Conservation (phyloP, 2,329 filamentous ascomycete genomes). For the Rutstroemia sp. region DNA sequence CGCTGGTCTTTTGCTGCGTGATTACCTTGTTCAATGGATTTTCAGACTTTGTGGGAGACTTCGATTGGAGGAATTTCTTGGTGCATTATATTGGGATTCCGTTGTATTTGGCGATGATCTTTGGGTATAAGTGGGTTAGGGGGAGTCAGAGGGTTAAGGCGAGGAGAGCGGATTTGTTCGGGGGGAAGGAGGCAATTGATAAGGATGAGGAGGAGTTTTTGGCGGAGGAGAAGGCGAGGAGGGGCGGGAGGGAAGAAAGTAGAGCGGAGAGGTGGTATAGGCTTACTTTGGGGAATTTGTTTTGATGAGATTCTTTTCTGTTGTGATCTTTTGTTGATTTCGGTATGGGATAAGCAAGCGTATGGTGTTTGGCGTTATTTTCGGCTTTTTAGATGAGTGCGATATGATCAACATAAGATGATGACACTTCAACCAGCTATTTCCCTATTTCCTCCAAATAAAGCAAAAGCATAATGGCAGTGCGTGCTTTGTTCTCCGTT, state of each 20-base stretch:
- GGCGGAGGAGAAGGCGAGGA: slow-evolving; percentile 14
- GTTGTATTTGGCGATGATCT: slow-evolving; percentile 51
- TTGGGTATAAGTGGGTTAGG: slow-evolving; percentile 44
- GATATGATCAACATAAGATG: too few relatives aligned
- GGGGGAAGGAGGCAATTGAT: slow-evolving; percentile 52
- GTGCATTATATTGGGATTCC: slow-evolving; percentile 58
- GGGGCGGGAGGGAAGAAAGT: neutral
- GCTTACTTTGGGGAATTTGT: neutral
- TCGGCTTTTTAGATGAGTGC: neutral
- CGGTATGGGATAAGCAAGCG: neutral
- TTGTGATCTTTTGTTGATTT: neutral
- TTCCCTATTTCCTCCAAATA: too few relatives aligned
- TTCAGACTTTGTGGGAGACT: slow-evolving; percentile 33
- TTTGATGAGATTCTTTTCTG: neutral
- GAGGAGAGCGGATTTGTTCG: slow-evolving; percentile 45
- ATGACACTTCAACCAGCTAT: too few relatives aligned
- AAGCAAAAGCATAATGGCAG: too few relatives aligned
- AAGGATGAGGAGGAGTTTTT: slow-evolving; percentile 44
- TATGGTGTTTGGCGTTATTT: neutral
- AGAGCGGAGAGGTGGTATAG: neutral
- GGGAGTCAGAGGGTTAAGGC: slow-evolving; percentile 39
- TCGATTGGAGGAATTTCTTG: slow-evolving; percentile 59
- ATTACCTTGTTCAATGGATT: slow-evolving; percentile 79
- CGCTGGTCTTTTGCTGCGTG: slow-evolving; percentile 62
- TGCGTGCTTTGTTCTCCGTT: too few relatives aligned